Evolutionary conservation across 2,329 filamentous ascomycete species (phyloP).

Genomic region (Sclerotinia nivalis): DNA sequence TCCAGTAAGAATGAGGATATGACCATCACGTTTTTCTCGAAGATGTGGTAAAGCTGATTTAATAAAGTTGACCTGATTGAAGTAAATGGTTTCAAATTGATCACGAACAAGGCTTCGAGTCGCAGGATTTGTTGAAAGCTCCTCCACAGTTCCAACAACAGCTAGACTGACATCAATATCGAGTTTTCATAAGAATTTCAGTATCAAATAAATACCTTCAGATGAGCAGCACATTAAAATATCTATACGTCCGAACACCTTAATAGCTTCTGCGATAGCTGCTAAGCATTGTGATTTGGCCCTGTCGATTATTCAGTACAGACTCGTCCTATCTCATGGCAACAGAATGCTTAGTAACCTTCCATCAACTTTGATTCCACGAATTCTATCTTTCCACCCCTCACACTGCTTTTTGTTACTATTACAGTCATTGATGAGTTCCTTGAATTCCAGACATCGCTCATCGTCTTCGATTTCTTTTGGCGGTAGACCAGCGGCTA

Average conservation of each 20-base stretch:
- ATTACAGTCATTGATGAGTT: constrained; percentile 71
- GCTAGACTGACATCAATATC: constrained; percentile 49
- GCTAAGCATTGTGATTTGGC: constrained; percentile 49
- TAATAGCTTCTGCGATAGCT: constrained; percentile 82
- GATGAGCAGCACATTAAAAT: constrained; percentile 88
- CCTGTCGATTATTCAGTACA: constrained; percentile 33
- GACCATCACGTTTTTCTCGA: constrained; percentile 77
- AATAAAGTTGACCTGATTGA: constrained; percentile 94
- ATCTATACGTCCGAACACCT: constrained; percentile 83
- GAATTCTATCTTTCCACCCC: constrained; percentile 78
- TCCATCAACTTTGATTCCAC: constrained; percentile 64
- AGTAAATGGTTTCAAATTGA: constrained; percentile 94
- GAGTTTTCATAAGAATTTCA: no score
- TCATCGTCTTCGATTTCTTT: constrained; percentile 75
- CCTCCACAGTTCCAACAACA: constrained; percentile 87
- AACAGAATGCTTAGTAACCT: constrained; percentile 30
- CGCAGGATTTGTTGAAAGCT: constrained; percentile 71
- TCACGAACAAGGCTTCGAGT: constrained; percentile 80
- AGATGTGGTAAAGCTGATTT: constrained; percentile 82
- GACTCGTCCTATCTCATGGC: neutral
- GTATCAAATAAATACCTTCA: constrained; percentile 59
- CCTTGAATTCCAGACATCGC: constrained; percentile 76
- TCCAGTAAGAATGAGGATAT: constrained; percentile 86
- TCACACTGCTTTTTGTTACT: constrained; percentile 63
- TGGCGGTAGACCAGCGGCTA: constrained; percentile 80